Conservation (phyloP, 192 early-diverging fungal genomes). For the Backusella liffmaniae region DNA sequence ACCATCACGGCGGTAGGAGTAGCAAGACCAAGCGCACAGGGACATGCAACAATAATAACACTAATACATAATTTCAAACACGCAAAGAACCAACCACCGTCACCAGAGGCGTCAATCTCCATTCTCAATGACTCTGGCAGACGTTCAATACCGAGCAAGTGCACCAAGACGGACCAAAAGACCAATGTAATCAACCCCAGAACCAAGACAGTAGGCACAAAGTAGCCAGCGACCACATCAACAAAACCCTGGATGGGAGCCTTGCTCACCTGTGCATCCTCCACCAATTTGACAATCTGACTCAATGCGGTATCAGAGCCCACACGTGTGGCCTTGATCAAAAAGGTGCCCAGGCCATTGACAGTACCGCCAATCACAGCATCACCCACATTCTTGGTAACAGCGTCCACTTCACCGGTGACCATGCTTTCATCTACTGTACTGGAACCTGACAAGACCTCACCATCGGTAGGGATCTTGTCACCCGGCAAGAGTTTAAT, state of each 20-base stretch:
- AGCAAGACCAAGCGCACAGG: constrained; percentile 94
- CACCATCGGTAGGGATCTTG: constrained; percentile 89
- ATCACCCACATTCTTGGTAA: constrained; percentile 64
- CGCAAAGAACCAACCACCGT: constrained; percentile 69
- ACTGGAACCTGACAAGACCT: constrained; percentile 68
- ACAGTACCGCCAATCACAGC: constrained; percentile 93
- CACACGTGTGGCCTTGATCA: constrained; percentile 81
- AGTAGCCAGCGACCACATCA: constrained; percentile 84
- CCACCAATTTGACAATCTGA: constrained; percentile 92
- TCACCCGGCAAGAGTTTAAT: constrained; percentile 92
- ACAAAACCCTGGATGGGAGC: constrained; percentile 95
- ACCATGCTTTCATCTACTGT: constrained; percentile 95
- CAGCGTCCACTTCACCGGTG: constrained; percentile 87
- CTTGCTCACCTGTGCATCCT: constrained; percentile 91
- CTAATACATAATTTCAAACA: constrained; percentile 90
- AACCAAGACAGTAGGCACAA: constrained; percentile 85
- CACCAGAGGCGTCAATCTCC: constrained; percentile 47
- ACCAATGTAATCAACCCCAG: constrained; percentile 73
- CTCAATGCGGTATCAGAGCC: constrained; percentile 87
- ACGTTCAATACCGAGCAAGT: constrained; percentile 28
- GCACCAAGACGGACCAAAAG: constrained; percentile 62
- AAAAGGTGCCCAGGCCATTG: constrained; percentile 85
- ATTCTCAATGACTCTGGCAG: constrained; percentile 31
- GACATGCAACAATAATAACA: constrained; percentile 96
- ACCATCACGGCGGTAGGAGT: constrained; percentile 99